A percentile compares a stretch with the other conserved stretches of the same genome.
These are phyloP conservation scores for Cryptococcus jaspeensis DNA, from an alignment of 1,284 basidiomycete genomes.

Conservation along the genomic window DNA sequence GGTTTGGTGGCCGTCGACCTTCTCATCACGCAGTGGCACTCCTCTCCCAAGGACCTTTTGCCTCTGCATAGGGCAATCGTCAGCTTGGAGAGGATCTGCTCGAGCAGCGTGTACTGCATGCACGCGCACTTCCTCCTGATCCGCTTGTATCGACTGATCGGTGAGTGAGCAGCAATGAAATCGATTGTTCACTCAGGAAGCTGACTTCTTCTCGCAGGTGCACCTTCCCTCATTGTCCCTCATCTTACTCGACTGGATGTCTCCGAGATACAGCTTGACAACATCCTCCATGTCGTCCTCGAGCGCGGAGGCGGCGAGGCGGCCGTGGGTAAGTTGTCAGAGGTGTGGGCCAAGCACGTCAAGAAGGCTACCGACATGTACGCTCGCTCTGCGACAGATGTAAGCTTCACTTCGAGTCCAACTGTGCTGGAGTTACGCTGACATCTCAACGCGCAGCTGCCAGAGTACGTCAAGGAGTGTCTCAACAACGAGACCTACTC, in stretches of 20 bases:
- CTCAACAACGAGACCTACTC: conserved; percentile 40
- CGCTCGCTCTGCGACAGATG: conserved; percentile 25
- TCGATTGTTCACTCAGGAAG: not conserved
- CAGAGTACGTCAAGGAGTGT: conserved; percentile 40
- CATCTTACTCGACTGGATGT: conserved; percentile 25
- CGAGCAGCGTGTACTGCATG: conserved; percentile 22
- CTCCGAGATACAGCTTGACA: conserved; percentile 44
- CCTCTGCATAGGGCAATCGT: conserved; percentile 25
- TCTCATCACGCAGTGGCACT: conserved; percentile 23
- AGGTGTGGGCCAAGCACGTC: conserved; percentile 12
- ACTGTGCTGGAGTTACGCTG: not conserved
- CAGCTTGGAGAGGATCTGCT: conserved; percentile 26
- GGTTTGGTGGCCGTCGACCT: conserved; percentile 33
- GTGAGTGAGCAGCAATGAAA: too few species aligned
- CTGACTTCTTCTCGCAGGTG: conserved; percentile 25
- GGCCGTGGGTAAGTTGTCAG: too few species aligned
- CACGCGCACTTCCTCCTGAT: conserved; percentile 33
- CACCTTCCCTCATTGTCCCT: conserved; percentile 16
- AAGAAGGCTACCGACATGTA: conserved; percentile 34
- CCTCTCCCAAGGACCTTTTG: conserved; percentile 9
- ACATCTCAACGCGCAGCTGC: conserved; percentile 18
- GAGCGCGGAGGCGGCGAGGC: conserved; percentile 32
- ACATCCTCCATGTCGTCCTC: conserved; percentile 29
- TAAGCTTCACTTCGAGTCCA: conserved; percentile 24
- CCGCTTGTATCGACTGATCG: conserved; percentile 34